Evolutionary conservation across 2,329 filamentous ascomycete species (phyloP), one percentile per base, ranked within the genome.

Genomic region (Trichoderma polysporum): DNA sequence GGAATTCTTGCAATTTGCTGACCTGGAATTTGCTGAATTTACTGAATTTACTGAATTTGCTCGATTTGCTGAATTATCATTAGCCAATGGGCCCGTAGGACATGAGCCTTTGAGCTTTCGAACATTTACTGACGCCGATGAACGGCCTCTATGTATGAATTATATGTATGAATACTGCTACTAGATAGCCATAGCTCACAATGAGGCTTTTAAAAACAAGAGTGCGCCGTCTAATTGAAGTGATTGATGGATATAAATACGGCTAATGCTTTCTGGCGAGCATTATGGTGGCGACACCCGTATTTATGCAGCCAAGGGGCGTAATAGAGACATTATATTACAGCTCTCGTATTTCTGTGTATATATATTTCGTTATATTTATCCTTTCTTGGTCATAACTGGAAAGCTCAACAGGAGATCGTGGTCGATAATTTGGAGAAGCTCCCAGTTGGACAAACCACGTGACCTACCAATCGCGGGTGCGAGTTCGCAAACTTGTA

Each of bases 401-500:
- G 10, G 5, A 17, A 7, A 22, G 37, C n/a, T 33, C 33, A 29
- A 25, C 15, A 12, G 3, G 19, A 9, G 37, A 15, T 29, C 25
- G 25, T 10, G 15, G 27, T 7, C 15, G 49, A 53, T 59, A 19
- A 15, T 37, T 12, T 15, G 35, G 5, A 59, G 27, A 35, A 50
- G 58, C 22, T 53, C n/a, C 35, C 54, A 37, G 3, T 31, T 59
- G 39, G 15, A 27, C 22, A 31, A 53, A 17, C 31, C 64, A 61
- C 64, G 64, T 61, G 64, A 66, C 53, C 22, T 19, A 27, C 8
- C 15, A 54, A 66, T 29, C 22, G 33, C 22, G 33, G 47, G 53
- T 63, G 56, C 25, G 37, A 54, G 29, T 22, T 54, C 8, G 47
- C 47, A 39, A 50, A 61, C 54, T 57, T 19, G 56, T 13, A 47